phyloP scores from a whole-genome alignment of 129 eudicot genomes.

The Silybum marianum region DNA sequence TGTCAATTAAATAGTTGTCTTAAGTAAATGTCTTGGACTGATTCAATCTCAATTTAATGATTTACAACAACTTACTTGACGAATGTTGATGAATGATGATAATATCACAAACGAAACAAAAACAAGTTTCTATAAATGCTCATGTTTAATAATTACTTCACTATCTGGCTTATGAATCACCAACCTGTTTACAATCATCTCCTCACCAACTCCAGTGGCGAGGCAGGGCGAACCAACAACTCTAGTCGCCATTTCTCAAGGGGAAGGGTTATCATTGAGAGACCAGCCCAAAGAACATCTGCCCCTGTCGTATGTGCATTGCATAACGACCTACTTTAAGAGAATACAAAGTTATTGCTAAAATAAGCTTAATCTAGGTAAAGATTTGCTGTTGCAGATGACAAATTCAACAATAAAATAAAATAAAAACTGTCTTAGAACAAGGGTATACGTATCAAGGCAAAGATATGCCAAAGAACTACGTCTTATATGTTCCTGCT shows the following conservation, averaged over 20 bases:
- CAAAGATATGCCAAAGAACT: constrained; percentile 63
- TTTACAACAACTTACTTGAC: neutral
- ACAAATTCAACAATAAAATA: neutral
- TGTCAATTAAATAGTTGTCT: neutral
- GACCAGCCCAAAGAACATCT: constrained; percentile 82
- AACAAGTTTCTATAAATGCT: constrained; percentile 3
- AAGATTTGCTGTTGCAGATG: neutral
- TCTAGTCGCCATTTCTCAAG: constrained; percentile 81
- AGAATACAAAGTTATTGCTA: neutral
- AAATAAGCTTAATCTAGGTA: neutral
- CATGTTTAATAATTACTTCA: neutral
- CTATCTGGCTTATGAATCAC: neutral
- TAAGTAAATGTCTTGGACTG: neutral
- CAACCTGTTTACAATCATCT: constrained; percentile 57
- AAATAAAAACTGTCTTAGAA: neutral
- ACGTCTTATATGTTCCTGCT: constrained; percentile 67
- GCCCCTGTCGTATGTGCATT: constrained; percentile 82
- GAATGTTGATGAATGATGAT: too few species aligned
- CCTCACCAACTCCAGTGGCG: constrained; percentile 63
- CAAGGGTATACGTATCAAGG: constrained; percentile 58
- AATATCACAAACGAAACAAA: neutral
- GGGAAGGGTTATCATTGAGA: constrained; percentile 74
- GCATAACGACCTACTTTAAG: constrained; percentile 54
- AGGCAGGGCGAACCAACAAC: constrained; percentile 78
- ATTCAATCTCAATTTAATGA: neutral